Base-by-base conservation (phyloP, 1,284 basidiomycete species). In the Marasmius fiardii region DNA sequence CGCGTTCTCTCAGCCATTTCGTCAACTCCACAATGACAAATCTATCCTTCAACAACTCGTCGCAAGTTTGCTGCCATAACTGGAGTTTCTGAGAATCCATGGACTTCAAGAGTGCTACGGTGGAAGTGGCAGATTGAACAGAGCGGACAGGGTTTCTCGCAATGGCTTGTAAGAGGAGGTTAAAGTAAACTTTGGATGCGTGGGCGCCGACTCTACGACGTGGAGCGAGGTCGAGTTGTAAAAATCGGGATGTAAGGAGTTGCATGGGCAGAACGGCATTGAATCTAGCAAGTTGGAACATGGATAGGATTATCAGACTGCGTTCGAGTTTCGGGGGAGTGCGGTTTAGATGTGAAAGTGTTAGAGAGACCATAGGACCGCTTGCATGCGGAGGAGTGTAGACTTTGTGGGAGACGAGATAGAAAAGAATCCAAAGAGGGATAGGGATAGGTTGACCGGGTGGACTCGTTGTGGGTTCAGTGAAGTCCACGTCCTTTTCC, bases 401-500 rank as follows among this genome's bases (percentile, higher is more conserved):
- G 7, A 83, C 72, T 64, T 75, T 79, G 64, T 77, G 76, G n/a
- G 68, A 71, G 3, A 80, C 68, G 34, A 86, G 67, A 43, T 78
- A 74, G 20, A 87, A 67, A 5, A 80, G 64, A 16, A 85, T 67
- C 84, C 84, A 88, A 1, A 74, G 58, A 0, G 83, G 82, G 7
- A 72, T 54, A 16, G 48, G 49, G 16, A 23, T 54, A 18, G 26
- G 47, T 33, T 31, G 12, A 20, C 12, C 14, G 16, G 47, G 26
- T 33, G 26, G 31, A 31, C 28, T 31, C 10, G 5, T 4, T 31
- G 28, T 4, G 28, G 28, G 28, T 31, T 4, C 28, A n/a, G n/a
- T n/a, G n/a, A n/a, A n/a, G n/a, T 10, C 10, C 28, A 31, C 10
- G 5, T 31, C 26, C 23, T 58, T 39, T 3, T 49, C 33, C 8